A percentile compares a stretch with the other conserved stretches of the same genome.
These are phyloP conservation scores for Lactarius hatsudake DNA, from an alignment of 768 basidiomycete genomes.

Conservation along the genomic window DNA sequence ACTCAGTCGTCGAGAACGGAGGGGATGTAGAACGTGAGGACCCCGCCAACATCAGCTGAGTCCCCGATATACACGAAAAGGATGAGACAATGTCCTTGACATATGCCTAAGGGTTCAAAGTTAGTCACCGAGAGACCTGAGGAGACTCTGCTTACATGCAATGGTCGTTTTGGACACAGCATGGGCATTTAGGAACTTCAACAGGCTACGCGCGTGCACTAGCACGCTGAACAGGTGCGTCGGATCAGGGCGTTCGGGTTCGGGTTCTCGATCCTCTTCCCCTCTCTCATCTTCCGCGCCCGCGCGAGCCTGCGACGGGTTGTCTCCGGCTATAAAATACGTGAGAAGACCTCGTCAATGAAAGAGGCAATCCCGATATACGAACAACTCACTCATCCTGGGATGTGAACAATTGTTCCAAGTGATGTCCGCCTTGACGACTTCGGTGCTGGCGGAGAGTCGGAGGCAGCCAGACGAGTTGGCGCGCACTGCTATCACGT, in stretches of 20 bases:
- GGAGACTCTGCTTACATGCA: conserved; percentile 54
- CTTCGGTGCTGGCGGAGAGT: conserved; percentile 62
- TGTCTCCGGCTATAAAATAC: conserved; percentile 24
- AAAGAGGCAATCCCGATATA: not conserved
- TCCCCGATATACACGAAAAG: conserved; percentile 89
- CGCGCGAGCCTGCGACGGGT: conserved; percentile 25
- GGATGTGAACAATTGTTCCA: conserved; percentile 77
- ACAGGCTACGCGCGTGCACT: conserved; percentile 69
- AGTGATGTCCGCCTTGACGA: conserved; percentile 73
- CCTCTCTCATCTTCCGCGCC: conserved; percentile 34
- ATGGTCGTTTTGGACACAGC: conserved; percentile 82
- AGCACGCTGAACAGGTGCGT: conserved; percentile 61
- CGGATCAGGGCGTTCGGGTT: conserved; percentile 48
- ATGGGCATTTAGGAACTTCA: conserved; percentile 79
- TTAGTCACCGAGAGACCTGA: not conserved
- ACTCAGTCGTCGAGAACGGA: conserved; percentile 28
- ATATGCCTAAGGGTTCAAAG: conserved; percentile 53
- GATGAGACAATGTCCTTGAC: conserved; percentile 79
- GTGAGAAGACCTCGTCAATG: not conserved
- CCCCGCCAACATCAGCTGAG: conserved; percentile 72
- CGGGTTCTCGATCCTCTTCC: conserved; percentile 23
- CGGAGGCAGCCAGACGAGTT: conserved; percentile 58
- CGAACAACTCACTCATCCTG: conserved; percentile 40
- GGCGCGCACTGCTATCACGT: conserved; percentile 64
- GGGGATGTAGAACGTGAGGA: conserved; percentile 86